A percentile compares a stretch with the other conserved stretches of the same genome.
phyloP scores from a whole-genome alignment of 768 basidiomycete genomes.

The Calocybe indica region DNA sequence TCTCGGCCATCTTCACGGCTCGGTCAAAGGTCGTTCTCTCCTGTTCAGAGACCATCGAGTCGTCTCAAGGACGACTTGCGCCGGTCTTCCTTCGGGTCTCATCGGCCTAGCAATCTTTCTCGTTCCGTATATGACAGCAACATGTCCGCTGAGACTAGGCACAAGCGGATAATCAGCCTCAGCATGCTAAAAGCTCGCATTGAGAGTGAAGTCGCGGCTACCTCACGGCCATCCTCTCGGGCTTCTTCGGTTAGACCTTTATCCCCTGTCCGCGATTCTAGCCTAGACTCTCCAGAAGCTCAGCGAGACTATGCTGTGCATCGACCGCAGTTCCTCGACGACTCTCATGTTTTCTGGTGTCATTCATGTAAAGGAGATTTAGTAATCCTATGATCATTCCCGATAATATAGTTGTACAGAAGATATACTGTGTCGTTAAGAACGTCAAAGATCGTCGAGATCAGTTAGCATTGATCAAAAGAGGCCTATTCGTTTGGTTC shows the following conservation, averaged over 20 bases:
- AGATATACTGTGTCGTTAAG: not conserved
- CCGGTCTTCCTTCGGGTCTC: constrained; percentile 32
- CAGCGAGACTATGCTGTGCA: constrained; percentile 21
- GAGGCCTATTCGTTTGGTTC: constrained; percentile 38
- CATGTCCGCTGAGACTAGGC: constrained; percentile 68
- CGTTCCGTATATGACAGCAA: constrained; percentile 63
- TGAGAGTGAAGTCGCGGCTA: constrained; percentile 63
- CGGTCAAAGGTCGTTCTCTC: constrained; percentile 41
- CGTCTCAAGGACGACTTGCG: constrained; percentile 29
- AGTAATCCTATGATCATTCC: constrained; percentile 51
- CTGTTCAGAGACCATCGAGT: constrained; percentile 35
- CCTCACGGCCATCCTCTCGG: constrained; percentile 38
- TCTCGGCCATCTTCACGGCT: constrained; percentile 36
- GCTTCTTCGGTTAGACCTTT: constrained; percentile 32
- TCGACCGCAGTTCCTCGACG: constrained; percentile 78
- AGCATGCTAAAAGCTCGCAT: constrained; percentile 91
- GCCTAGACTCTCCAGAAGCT: constrained; percentile 13
- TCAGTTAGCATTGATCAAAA: constrained; percentile 6
- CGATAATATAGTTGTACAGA: not conserved
- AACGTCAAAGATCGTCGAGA: too few relatives aligned
- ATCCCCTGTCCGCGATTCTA: constrained; percentile 41
- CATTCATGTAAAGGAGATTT: constrained; percentile 76
- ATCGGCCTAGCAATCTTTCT: constrained; percentile 35
- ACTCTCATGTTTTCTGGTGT: constrained; percentile 89
- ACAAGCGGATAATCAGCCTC: constrained; percentile 79